These are phyloP conservation scores for Arachis stenosperma DNA, from an alignment of 306 rosid genomes.

Conservation along the genomic window DNA sequence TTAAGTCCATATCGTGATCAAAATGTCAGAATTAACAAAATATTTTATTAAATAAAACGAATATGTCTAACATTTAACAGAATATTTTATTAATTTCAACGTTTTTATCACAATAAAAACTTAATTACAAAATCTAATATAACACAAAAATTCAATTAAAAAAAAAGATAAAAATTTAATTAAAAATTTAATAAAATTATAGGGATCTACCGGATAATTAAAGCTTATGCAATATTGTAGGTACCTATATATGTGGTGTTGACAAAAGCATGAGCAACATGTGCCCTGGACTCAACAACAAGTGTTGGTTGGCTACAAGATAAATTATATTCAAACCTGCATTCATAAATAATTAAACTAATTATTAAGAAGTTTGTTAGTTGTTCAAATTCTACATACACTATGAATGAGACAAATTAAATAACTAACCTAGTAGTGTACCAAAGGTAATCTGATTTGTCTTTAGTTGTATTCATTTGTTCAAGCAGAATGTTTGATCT, in stretches of 20 bases:
- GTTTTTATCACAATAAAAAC: too few species aligned
- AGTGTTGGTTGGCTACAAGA: constrained; percentile 62
- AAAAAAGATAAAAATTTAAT: too few species aligned
- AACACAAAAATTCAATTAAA: too few species aligned
- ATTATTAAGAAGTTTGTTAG: not conserved
- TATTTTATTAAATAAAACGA: too few species aligned
- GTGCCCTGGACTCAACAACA: constrained; percentile 54
- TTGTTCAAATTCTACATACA: constrained; percentile 25
- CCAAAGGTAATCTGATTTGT: constrained; percentile 78
- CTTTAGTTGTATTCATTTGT: constrained; percentile 75
- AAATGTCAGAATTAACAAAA: too few species aligned
- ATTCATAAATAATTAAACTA: constrained; percentile 8
- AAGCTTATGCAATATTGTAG: not conserved
- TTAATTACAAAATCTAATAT: too few species aligned
- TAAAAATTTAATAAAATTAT: too few species aligned
- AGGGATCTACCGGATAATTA: too few species aligned
- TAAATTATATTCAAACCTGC: constrained; percentile 57
- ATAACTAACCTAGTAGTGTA: constrained; percentile 59
- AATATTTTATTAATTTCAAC: too few species aligned
- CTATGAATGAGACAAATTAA: not conserved
- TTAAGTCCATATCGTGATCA: too few species aligned
- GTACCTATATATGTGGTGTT: constrained; percentile 55
- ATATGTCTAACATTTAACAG: too few species aligned
- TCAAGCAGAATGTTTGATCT: constrained; percentile 62
- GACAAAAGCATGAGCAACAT: constrained; percentile 63